A percentile compares a stretch with the other conserved stretches of the same genome.
Evolutionary conservation across 2,329 filamentous ascomycete genomes (phyloP).

Genomic region (Thelonectria blattea): DNA sequence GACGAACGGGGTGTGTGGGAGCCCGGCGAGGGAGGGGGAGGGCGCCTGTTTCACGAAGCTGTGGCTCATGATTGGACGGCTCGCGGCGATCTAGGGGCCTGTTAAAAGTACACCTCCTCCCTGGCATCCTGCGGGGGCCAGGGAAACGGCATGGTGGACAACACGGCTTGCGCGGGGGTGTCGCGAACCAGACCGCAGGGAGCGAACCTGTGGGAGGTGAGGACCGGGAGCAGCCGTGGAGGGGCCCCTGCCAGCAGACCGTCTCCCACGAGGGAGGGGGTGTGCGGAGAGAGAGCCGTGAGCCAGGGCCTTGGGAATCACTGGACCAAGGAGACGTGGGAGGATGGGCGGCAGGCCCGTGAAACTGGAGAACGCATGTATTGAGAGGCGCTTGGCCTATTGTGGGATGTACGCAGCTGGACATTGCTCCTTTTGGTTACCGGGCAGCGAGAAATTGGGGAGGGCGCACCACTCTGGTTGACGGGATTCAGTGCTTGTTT

Average conservation of each 20-base stretch:
- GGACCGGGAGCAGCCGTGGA: constrained; percentile 36
- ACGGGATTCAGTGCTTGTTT: constrained; percentile 28
- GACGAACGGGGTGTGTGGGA: constrained; percentile 35
- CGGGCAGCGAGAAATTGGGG: constrained; percentile 23
- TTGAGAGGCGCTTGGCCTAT: constrained; percentile 42
- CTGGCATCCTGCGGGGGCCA: constrained; percentile 35
- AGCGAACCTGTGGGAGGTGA: constrained; percentile 29
- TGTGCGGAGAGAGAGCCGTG: constrained; percentile 29
- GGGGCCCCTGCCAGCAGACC: constrained; percentile 22
- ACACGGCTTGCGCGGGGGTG: constrained; percentile 31
- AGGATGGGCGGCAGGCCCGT: constrained; percentile 23
- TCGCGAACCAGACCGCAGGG: constrained; percentile 33
- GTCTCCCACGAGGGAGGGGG: constrained; percentile 29
- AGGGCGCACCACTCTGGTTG: constrained; percentile 32
- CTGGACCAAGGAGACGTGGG: constrained; percentile 24
- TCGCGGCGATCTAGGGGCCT: constrained; percentile 41
- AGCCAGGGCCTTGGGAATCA: constrained; percentile 28
- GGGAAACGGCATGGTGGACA: constrained; percentile 31
- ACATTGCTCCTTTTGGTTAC: constrained; percentile 42
- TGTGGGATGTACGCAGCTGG: constrained; percentile 38
- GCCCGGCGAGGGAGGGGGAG: constrained; percentile 19
- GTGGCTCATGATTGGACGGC: constrained; percentile 62
- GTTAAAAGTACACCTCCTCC: constrained; percentile 55
- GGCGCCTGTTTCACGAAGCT: constrained; percentile 53
- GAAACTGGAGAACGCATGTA: constrained; percentile 30